Evolutionary conservation across 257 asterid species (phyloP).

Genomic region (Nicotiana knightiana): DNA sequence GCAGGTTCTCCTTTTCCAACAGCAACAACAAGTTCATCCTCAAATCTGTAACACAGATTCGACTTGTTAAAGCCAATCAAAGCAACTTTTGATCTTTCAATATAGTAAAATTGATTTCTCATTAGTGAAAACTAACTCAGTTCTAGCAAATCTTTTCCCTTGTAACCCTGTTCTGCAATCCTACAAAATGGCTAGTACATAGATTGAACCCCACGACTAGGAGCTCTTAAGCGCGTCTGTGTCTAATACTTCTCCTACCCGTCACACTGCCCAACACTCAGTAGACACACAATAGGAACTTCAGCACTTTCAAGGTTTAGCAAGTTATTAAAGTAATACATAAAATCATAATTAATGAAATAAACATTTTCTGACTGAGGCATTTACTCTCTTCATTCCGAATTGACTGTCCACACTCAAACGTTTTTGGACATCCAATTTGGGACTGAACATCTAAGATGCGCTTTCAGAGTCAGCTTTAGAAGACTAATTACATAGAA

Average conservation of each 20-base stretch:
- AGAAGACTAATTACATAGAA: background rate
- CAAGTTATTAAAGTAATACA: background rate
- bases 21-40: slow-evolving; percentile 57
- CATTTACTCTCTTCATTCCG: background rate
- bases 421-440: background rate
- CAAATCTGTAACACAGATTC: slow-evolving; percentile 44
- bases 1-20: slow-evolving; percentile 95
- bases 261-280: background rate
- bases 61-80: background rate
- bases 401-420: background rate
- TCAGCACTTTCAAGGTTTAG: background rate
- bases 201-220: background rate
- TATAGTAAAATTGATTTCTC: background rate
- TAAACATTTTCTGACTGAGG: background rate
- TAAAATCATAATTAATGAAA: background rate
- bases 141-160: background rate
- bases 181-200: background rate
- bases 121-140: background rate
- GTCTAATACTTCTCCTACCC: background rate
- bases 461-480: background rate
- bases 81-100: slow-evolving; percentile 1
- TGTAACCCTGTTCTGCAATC: background rate
- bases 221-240: background rate
- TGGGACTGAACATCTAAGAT: background rate
- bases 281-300: background rate